Conservation (phyloP, 768 basidiomycete species). For the Cantharellus cinnabarinus region DNA sequence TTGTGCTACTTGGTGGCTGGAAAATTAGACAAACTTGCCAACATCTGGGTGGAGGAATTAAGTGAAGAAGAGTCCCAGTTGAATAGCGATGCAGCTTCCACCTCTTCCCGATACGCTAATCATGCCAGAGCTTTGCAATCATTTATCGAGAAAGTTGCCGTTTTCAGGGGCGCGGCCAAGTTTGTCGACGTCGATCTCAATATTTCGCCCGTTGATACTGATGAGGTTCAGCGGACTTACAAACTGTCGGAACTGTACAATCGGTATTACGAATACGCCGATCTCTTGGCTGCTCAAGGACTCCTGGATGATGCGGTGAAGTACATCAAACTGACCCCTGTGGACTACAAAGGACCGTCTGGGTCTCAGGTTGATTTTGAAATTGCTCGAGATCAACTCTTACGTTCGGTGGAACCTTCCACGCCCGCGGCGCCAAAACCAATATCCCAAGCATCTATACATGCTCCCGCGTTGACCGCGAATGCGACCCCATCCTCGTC, state of each 20-base stretch:
- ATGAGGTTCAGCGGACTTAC: constrained; percentile 39
- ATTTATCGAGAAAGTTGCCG: constrained; percentile 89
- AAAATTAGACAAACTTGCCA: constrained; percentile 66
- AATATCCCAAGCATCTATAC: constrained; percentile 11
- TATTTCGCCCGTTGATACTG: constrained; percentile 20
- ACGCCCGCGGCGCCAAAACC: constrained; percentile 15
- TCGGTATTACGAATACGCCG: constrained; percentile 88
- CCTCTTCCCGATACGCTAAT: constrained; percentile 41
- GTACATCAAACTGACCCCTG: constrained; percentile 63
- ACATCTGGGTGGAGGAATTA: constrained; percentile 84
- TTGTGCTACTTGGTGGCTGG: constrained; percentile 86
- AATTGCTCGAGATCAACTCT: constrained; percentile 27
- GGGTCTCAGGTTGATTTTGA: constrained; percentile 20
- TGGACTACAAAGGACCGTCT: constrained; percentile 46
- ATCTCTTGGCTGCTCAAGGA: constrained; percentile 80
- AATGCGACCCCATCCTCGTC: constrained; percentile 6
- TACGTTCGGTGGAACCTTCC: constrained; percentile 19
- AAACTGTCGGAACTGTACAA: constrained; percentile 78
- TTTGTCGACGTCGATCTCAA: constrained; percentile 59
- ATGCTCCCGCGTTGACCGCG: constrained; percentile 10
- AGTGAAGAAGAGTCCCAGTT: constrained; percentile 55
- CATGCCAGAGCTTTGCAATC: constrained; percentile 77
- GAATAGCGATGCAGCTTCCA: constrained; percentile 18
- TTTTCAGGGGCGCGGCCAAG: constrained; percentile 72
- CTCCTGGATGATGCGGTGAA: constrained; percentile 59